phyloP scores from a whole-genome alignment of 2,329 filamentous ascomycete species.

The Nemania sp. region DNA sequence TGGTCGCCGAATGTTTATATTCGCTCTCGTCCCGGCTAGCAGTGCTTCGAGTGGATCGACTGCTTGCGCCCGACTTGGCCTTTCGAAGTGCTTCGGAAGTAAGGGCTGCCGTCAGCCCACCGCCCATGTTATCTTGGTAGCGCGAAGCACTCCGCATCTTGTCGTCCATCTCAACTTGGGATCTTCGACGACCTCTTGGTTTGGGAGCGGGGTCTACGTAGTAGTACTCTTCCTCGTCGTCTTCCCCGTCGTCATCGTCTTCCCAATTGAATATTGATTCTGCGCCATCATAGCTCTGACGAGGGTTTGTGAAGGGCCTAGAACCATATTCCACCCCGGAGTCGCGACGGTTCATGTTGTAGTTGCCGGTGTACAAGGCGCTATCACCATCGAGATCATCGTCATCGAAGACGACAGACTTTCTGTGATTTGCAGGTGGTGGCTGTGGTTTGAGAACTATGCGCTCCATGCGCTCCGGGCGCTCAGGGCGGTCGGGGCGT shows the following conservation, averaged over 20 bases:
- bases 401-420: conserved; percentile 38
- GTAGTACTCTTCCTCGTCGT: conserved; percentile 26
- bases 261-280: conserved; percentile 25
- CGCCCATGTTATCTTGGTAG: conserved; percentile 58
- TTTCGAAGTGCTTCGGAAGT: conserved; percentile 60
- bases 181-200: conserved; percentile 39
- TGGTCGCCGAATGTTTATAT: conserved; percentile 63
- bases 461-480: conserved; percentile 19
- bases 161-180: conserved; percentile 46
- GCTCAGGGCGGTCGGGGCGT: conserved; percentile 1
- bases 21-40: conserved; percentile 66
- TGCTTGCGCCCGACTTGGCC: conserved; percentile 54
- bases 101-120: conserved; percentile 49
- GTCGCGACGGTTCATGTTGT: conserved; percentile 27
- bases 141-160: conserved; percentile 48
- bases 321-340: conserved; percentile 37
- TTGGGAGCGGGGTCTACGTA: conserved; percentile 33
- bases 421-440: conserved; percentile 21
- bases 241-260: conserved; percentile 14
- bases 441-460: conserved; percentile 39
- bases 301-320: conserved; percentile 30
- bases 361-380: conserved; percentile 18
- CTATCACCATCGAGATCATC: conserved; percentile 31
- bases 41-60: conserved; percentile 61
- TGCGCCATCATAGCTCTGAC: conserved; percentile 29